Conservation (phyloP, 2,329 filamentous ascomycete genomes). For the Delphinella strobiligena region DNA sequence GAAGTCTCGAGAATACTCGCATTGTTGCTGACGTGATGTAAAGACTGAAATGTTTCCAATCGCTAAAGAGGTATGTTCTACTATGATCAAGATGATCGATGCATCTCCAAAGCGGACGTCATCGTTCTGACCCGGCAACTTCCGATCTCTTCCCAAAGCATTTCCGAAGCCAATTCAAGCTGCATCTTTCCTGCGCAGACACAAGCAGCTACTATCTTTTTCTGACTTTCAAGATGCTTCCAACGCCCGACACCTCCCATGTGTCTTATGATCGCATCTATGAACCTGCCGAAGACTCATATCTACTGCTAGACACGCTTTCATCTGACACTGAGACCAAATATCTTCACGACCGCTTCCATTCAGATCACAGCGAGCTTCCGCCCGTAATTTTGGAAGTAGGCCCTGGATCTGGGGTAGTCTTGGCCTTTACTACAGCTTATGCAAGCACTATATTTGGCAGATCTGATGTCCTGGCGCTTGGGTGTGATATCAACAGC, state of each 20-base stretch:
- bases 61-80: no score
- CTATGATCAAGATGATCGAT: no score
- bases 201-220: no score
- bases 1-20: conserved; percentile 16
- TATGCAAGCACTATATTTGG: conserved; percentile 64
- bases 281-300: conserved; percentile 93
- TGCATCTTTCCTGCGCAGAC: no score
- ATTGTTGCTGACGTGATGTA: no score
- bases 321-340: conserved; percentile 55
- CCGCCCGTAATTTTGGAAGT: conserved; percentile 63
- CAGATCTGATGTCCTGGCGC: conserved; percentile 53
- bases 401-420: conserved; percentile 83
- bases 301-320: conserved; percentile 82
- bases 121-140: no score
- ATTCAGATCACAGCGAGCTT: conserved; percentile 9
- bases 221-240: no score
- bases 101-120: no score
- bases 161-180: no score
- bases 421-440: conserved; percentile 77
- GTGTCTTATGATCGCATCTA: conserved; percentile 82
- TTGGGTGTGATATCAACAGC: conserved; percentile 74
- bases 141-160: no score
- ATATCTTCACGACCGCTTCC: conserved; percentile 58
- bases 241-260: conserved; percentile 86
- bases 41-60: no score